Percentiles rank a stretch among this genome's conserved stretches.
These are phyloP conservation scores for Fusarium scirpi DNA, from an alignment of 2,329 filamentous ascomycete genomes.

Conservation along the genomic window DNA sequence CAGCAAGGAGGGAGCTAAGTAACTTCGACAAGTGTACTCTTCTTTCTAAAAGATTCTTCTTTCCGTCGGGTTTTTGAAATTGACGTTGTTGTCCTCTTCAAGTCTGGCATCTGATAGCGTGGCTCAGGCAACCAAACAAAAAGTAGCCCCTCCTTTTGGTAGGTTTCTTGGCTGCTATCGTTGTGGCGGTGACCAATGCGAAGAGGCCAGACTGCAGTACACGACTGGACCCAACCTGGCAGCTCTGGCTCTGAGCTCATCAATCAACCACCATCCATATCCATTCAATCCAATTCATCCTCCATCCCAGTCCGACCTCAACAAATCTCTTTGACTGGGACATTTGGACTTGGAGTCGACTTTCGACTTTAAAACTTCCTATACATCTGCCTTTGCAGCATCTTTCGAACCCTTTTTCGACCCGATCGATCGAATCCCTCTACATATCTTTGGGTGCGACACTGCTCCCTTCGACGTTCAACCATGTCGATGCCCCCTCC, in stretches of 20 bases:
- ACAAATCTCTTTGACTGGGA: slow-evolving; percentile 40
- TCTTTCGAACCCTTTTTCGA: slow-evolving; percentile 12
- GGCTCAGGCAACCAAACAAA: slow-evolving; percentile 35
- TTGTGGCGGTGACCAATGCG: slow-evolving; percentile 47
- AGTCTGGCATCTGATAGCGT: slow-evolving; percentile 39
- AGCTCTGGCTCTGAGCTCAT: slow-evolving; percentile 48
- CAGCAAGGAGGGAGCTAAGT: background rate
- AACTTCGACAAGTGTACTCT: background rate
- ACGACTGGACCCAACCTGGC: slow-evolving; percentile 22
- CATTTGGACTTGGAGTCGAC: slow-evolving; percentile 33
- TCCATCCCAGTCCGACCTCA: slow-evolving; percentile 38
- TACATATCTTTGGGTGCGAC: slow-evolving; percentile 41
- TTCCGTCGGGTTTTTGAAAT: background rate
- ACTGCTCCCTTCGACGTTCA: slow-evolving; percentile 46
- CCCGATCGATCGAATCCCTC: slow-evolving; percentile 33
- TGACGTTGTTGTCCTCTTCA: slow-evolving; percentile 27
- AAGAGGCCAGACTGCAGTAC: slow-evolving; percentile 47
- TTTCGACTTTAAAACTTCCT: slow-evolving; percentile 15
- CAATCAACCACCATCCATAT: slow-evolving; percentile 31
- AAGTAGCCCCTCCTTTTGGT: slow-evolving; percentile 42
- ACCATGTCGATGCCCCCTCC: slow-evolving; percentile 69
- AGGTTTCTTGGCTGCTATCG: slow-evolving; percentile 38
- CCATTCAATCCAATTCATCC: slow-evolving; percentile 19
- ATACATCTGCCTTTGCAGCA: slow-evolving; percentile 27
- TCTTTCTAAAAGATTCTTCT: slow-evolving; percentile 6